Percentiles rank a stretch among this genome's conserved stretches.
Conservation (phyloP, 768 basidiomycete species). For the Tricholoma sp. region DNA sequence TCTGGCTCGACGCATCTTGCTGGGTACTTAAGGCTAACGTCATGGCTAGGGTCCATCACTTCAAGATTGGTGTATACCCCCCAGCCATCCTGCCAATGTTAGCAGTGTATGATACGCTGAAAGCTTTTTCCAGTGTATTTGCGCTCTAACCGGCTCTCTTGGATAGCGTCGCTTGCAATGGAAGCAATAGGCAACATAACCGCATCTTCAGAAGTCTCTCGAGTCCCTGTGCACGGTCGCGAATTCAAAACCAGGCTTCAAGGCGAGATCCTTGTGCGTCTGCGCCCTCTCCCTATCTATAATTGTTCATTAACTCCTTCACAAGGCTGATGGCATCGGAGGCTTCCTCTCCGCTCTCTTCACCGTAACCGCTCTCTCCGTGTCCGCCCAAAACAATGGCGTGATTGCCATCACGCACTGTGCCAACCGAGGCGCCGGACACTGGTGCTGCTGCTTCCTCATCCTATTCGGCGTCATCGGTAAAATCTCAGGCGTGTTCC, state of each 20-base stretch:
- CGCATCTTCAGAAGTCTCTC: conserved; percentile 78
- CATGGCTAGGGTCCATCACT: conserved; percentile 57
- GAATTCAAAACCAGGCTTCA: conserved; percentile 82
- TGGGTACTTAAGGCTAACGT: not conserved
- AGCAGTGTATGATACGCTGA: conserved; percentile 28
- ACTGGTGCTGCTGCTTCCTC: conserved; percentile 79
- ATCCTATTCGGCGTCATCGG: conserved; percentile 78
- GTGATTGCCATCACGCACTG: conserved; percentile 86
- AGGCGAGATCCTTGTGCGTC: conserved; percentile 63
- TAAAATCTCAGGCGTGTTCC: conserved; percentile 79
- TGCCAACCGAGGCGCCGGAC: conserved; percentile 73
- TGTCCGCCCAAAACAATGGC: conserved; percentile 71
- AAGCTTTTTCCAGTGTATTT: not conserved
- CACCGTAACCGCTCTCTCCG: conserved; percentile 76
- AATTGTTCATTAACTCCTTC: conserved; percentile 37
- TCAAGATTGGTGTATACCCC: conserved; percentile 72
- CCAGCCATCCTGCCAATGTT: conserved; percentile 54
- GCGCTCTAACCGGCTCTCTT: not conserved
- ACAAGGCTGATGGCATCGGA: conserved; percentile 68
- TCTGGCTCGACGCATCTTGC: not conserved
- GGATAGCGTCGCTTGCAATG: conserved; percentile 65
- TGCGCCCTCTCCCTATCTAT: conserved; percentile 22
- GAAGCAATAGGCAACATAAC: conserved; percentile 86
- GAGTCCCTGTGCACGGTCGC: conserved; percentile 63
- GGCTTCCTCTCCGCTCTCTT: conserved; percentile 78